These are phyloP conservation scores for Pseudogymnoascus destructans DNA, from an alignment of 2,329 filamentous ascomycete species.

Conservation along the genomic window DNA sequence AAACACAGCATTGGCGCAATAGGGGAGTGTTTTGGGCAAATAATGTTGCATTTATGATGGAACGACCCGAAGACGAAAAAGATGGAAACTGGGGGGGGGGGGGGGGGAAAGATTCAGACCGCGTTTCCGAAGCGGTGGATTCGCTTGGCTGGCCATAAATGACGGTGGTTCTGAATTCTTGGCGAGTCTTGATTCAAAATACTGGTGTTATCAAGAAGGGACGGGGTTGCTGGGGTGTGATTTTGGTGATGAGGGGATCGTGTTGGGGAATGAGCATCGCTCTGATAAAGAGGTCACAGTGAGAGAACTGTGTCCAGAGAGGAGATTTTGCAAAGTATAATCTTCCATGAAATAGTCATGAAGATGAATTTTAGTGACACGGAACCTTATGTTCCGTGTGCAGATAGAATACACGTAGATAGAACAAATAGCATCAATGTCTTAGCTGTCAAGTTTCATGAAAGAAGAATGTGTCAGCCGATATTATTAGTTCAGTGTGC, in stretches of 20 bases:
- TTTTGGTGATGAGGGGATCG: not conserved
- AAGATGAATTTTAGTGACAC: not conserved
- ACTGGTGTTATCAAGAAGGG: not conserved
- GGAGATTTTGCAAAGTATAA: not conserved
- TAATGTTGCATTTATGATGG: slow-evolving; percentile 8
- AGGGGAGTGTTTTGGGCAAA: slow-evolving; percentile 8
- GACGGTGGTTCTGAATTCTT: not conserved
- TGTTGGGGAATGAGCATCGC: not conserved
- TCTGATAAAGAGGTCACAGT: not conserved
- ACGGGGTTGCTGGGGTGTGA: not conserved
- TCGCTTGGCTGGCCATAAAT: slow-evolving; percentile 5
- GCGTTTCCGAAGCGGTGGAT: not conserved
- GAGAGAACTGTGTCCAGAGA: slow-evolving; percentile 2
- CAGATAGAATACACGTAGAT: slow-evolving; percentile 9
- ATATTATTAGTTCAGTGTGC: not conserved
- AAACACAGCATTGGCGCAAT: slow-evolving; percentile 8
- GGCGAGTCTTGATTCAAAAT: not conserved
- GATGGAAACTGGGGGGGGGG: not conserved
- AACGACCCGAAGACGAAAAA: slow-evolving; percentile 4
- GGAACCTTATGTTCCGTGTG: not conserved
- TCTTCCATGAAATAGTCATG: slow-evolving; percentile 4
- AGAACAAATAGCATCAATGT: slow-evolving; percentile 9
- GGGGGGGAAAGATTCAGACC: not conserved
- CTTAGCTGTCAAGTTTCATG: not conserved
- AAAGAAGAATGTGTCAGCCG: not conserved